Evolutionary conservation across 306 rosid species (phyloP).

Genomic region (Cicer bijugum): DNA sequence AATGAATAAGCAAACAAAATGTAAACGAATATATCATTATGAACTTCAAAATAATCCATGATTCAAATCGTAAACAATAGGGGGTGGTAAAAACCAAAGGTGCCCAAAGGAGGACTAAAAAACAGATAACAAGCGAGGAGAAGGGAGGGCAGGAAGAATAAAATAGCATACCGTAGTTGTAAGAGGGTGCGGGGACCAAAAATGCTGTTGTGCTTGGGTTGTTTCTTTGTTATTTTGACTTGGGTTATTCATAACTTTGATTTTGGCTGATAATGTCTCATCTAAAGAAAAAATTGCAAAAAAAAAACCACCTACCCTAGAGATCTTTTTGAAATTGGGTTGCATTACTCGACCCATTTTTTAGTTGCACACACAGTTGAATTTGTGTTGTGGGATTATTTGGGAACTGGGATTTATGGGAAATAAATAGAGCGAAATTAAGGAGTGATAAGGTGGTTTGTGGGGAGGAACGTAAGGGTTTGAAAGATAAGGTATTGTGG

Average conservation of each 20-base stretch:
- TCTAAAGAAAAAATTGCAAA: neutral
- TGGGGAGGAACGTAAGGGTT: neutral
- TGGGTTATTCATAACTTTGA: neutral
- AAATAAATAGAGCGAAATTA: no score
- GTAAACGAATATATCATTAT: neutral
- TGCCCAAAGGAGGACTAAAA: neutral
- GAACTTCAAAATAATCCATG: neutral
- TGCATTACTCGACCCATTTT: neutral
- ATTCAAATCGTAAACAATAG: neutral
- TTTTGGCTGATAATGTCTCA: neutral
- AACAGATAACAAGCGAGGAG: neutral
- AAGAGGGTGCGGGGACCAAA: no score
- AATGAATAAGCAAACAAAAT: neutral
- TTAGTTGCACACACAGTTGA: neutral
- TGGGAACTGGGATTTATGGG: no score
- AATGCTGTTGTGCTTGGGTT: neutral
- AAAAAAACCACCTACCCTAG: neutral
- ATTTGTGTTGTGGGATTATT: neutral
- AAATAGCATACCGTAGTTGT: no score
- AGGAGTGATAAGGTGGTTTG: neutral
- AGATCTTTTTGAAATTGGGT: neutral
- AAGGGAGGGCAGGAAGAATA: neutral
- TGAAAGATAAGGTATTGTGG: neutral
- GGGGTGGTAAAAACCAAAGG: neutral
- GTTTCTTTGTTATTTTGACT: slow-evolving; percentile 3